phyloP scores from a whole-genome alignment of 2,329 filamentous ascomycete genomes.

The Fusarium protoensiforme region DNA sequence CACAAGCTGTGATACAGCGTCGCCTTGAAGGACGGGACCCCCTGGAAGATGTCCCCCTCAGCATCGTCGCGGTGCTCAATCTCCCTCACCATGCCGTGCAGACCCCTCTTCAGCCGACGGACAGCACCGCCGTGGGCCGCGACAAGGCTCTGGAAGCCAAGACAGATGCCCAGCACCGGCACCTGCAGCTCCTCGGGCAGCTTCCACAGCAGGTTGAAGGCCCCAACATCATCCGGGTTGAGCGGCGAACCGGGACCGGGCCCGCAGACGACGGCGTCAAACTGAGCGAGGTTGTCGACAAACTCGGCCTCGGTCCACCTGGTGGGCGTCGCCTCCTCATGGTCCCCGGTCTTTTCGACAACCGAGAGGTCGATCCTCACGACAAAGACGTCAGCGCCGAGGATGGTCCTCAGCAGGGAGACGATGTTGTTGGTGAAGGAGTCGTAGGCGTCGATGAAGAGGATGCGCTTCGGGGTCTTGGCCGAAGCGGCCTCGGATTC shows the following conservation, averaged over 20 bases:
- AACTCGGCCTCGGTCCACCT: conserved; percentile 58
- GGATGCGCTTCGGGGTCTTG: conserved; percentile 61
- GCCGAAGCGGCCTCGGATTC: conserved; percentile 17
- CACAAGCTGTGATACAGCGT: conserved; percentile 81
- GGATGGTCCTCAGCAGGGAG: conserved; percentile 77
- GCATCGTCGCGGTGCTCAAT: conserved; percentile 65
- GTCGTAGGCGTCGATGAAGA: conserved; percentile 96
- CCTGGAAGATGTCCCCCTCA: conserved; percentile 71
- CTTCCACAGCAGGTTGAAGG: conserved; percentile 82
- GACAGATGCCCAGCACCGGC: conserved; percentile 87
- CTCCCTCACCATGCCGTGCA: conserved; percentile 83
- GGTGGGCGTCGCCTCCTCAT: not conserved
- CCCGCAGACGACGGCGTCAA: conserved; percentile 88
- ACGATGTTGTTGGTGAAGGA: conserved; percentile 97
- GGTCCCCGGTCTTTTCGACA: conserved; percentile 55
- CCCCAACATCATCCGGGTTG: conserved; percentile 79
- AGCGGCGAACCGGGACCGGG: conserved; percentile 89
- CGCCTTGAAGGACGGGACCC: conserved; percentile 70
- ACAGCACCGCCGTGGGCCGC: conserved; percentile 75
- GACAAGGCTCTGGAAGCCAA: conserved; percentile 88
- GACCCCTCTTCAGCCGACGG: conserved; percentile 73
- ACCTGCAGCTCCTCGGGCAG: conserved; percentile 68
- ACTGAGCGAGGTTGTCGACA: conserved; percentile 59
- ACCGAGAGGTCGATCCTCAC: conserved; percentile 55
- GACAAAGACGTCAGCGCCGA: conserved; percentile 72